Conservation (phyloP, 225 moss, liverwort and hornwort genomes). For the Rhytidiadelphus loreus region DNA sequence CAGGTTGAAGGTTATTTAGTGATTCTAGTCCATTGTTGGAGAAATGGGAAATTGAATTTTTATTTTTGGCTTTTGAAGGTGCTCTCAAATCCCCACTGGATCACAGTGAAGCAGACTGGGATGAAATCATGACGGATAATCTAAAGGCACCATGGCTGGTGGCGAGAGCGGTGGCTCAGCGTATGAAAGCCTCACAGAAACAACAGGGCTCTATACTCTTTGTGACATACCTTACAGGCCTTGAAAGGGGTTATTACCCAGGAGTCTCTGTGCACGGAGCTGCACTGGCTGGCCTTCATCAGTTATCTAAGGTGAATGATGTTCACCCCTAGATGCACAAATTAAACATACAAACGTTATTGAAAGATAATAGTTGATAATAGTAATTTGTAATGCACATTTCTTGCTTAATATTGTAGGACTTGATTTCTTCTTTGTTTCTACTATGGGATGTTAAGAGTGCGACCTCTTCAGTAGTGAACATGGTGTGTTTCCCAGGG, state of each 20-base stretch:
- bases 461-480: background rate
- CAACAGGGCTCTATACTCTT: conserved; percentile 51
- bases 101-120: conserved; percentile 52
- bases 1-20: background rate
- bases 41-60: background rate
- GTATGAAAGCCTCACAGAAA: conserved; percentile 41
- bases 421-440: background rate
- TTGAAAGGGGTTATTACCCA: conserved; percentile 59
- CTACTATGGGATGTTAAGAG: background rate
- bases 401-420: background rate
- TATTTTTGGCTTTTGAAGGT: conserved; percentile 9
- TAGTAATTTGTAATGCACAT: background rate
- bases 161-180: conserved; percentile 48
- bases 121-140: conserved; percentile 47
- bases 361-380: background rate
- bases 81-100: conserved; percentile 50
- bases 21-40: background rate
- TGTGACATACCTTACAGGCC: conserved; percentile 69
- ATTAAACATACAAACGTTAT: background rate
- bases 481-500: background rate
- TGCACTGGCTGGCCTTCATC: conserved; percentile 69
- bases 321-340: background rate
- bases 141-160: conserved; percentile 64
- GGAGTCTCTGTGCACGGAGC: conserved; percentile 66
- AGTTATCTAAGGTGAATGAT: conserved; percentile 52